phyloP scores from a whole-genome alignment of 1,284 basidiomycete genomes.

The Meripilus lineatus region DNA sequence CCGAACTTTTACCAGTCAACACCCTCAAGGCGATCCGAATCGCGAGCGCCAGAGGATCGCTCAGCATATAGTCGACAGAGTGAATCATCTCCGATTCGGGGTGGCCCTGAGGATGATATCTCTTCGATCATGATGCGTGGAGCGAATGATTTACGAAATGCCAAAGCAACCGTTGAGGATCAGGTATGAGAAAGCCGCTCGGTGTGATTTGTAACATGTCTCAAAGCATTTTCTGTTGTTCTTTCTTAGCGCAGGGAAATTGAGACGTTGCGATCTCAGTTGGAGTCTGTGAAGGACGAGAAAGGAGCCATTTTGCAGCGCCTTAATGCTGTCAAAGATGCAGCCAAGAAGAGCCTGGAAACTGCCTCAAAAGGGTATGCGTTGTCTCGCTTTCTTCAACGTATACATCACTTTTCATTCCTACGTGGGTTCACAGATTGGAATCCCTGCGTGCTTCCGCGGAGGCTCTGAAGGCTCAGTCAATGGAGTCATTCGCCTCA shows the following conservation, averaged over 20 bases:
- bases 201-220: neutral
- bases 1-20: too few relatives aligned
- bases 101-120: conserved; percentile 23
- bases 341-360: conserved; percentile 24
- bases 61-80: too few relatives aligned
- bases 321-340: conserved; percentile 23
- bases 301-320: conserved; percentile 24
- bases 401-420: neutral
- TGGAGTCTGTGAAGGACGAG: conserved; percentile 17
- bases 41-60: too few relatives aligned
- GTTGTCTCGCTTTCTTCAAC: neutral
- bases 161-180: conserved; percentile 25
- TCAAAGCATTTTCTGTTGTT: neutral
- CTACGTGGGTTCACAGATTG: conserved; percentile 19
- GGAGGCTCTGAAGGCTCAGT: conserved; percentile 25
- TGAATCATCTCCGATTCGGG: too few relatives aligned
- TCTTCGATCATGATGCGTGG: conserved; percentile 28
- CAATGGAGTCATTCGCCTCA: conserved; percentile 23
- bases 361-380: conserved; percentile 20
- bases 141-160: conserved; percentile 24
- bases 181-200: conserved; percentile 15
- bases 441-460: conserved; percentile 17
- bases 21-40: too few relatives aligned
- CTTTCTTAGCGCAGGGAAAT: conserved; percentile 24
- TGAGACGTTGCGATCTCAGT: conserved; percentile 18